Conservation (phyloP, 208 protist species). For the Leishmania gerbilli region DNA sequence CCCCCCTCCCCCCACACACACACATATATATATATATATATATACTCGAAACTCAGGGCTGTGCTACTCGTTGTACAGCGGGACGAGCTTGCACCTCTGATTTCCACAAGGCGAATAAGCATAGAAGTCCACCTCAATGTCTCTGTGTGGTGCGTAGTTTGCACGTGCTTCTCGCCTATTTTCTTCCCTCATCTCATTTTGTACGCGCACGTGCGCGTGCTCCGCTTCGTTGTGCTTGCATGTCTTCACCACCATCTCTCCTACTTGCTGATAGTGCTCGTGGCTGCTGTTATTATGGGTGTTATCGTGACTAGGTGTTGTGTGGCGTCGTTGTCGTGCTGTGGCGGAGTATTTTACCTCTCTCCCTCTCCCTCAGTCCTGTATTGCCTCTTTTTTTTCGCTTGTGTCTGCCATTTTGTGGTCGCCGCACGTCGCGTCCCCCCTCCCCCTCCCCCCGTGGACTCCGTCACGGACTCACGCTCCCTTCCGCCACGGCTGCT, state of each 20-base stretch:
- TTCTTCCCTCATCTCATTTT: background rate
- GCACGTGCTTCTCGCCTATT: background rate
- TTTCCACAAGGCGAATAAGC: background rate
- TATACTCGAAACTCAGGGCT: background rate
- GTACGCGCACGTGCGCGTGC: background rate
- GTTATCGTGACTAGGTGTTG: background rate
- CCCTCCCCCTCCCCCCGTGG: background rate
- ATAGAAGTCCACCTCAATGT: background rate
- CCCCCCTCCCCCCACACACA: background rate
- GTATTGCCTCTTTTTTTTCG: slow-evolving; percentile 12
- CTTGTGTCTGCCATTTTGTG: slow-evolving; percentile 1
- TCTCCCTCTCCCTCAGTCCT: background rate
- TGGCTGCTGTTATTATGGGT: background rate
- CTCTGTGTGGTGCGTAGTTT: background rate
- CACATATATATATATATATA: background rate
- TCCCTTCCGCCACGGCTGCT: background rate
- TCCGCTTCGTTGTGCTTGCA: background rate
- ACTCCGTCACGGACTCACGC: background rate
- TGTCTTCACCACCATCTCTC: background rate
- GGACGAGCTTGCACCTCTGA: background rate
- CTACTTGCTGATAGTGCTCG: background rate
- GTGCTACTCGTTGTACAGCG: background rate
- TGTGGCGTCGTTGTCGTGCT: background rate
- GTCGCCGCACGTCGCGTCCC: background rate
- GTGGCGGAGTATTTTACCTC: background rate